Evolutionary conservation across 2,329 filamentous ascomycete genomes (phyloP).

Genomic region (Botrytis fragariae): DNA sequence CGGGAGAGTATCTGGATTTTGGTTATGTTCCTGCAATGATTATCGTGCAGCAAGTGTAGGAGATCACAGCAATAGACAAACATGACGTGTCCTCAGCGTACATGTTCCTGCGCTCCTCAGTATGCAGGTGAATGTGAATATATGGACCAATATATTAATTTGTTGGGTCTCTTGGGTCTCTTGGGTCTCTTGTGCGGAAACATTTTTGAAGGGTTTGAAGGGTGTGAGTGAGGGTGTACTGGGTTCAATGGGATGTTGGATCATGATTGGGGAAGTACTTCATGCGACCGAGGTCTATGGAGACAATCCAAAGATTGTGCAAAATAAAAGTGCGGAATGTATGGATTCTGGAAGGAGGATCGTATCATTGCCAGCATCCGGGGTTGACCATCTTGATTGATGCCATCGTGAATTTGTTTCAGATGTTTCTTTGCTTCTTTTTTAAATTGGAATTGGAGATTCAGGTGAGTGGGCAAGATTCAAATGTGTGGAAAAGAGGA

Average conservation of each 20-base stretch:
- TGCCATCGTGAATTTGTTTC: background rate
- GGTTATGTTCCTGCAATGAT: conserved; percentile 11
- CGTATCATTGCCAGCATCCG: background rate
- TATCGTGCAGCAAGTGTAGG: conserved; percentile 6
- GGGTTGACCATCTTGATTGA: background rate
- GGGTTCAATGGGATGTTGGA: background rate
- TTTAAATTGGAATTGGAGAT: background rate
- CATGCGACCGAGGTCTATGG: background rate
- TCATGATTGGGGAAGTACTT: background rate
- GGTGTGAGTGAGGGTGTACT: background rate
- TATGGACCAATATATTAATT: background rate
- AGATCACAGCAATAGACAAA: background rate
- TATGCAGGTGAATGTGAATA: conserved; percentile 1
- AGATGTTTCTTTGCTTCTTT: background rate
- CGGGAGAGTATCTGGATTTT: background rate
- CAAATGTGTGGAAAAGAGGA: background rate
- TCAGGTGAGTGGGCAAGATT: background rate
- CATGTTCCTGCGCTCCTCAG: conserved; percentile 6
- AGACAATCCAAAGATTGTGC: background rate
- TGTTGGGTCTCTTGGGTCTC: background rate
- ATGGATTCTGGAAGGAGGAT: background rate
- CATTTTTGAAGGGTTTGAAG: background rate
- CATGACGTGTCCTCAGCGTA: conserved; percentile 8
- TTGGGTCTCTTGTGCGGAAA: background rate
- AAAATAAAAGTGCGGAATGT: background rate